Conservation (phyloP, 352 stramenopile genomes). For the Plasmopara muralis region DNA sequence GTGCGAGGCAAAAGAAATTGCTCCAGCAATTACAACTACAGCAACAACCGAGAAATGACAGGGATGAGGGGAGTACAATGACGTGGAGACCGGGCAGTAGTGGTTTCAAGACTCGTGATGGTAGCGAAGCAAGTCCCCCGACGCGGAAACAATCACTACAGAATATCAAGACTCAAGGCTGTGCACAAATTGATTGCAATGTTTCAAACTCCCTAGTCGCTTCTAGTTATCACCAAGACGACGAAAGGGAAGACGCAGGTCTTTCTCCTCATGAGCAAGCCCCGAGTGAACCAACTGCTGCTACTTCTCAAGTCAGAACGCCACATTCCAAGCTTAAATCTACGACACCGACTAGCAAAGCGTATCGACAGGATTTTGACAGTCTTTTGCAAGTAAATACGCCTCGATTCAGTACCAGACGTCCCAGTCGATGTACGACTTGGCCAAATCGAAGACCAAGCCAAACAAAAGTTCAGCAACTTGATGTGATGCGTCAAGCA, state of each 20-base stretch:
- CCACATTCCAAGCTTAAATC: slow-evolving; percentile 10
- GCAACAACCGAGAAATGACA: slow-evolving; percentile 6
- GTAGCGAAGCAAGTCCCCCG: slow-evolving; percentile 1
- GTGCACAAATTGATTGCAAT: slow-evolving; percentile 21
- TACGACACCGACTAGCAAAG: slow-evolving; percentile 6
- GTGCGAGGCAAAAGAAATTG: slow-evolving; percentile 68
- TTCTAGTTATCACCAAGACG: slow-evolving; percentile 12
- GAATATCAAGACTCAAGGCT: slow-evolving; percentile 1
- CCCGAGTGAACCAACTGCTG: slow-evolving; percentile 19
- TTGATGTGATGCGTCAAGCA: slow-evolving; percentile 23
- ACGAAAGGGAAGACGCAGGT: slow-evolving; percentile 15
- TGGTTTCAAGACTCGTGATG: background rate
- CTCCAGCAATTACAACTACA: slow-evolving; percentile 59
- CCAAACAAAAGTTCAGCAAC: slow-evolving; percentile 20
- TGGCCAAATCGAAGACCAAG: slow-evolving; percentile 9
- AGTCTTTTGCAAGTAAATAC: slow-evolving; percentile 26
- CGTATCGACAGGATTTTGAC: slow-evolving; percentile 36
- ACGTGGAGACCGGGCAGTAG: slow-evolving; percentile 15
- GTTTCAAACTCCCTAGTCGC: slow-evolving; percentile 37
- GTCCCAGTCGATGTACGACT: slow-evolving; percentile 15
- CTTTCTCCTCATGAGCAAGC: slow-evolving; percentile 20
- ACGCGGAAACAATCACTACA: slow-evolving; percentile 1
- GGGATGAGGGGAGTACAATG: background rate
- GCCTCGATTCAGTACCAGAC: slow-evolving; percentile 22
- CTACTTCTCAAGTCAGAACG: slow-evolving; percentile 6